Percentiles rank a stretch among this genome's conserved stretches.
phyloP scores from a whole-genome alignment of 2,329 filamentous ascomycete genomes.

The Exophiala sp. region DNA sequence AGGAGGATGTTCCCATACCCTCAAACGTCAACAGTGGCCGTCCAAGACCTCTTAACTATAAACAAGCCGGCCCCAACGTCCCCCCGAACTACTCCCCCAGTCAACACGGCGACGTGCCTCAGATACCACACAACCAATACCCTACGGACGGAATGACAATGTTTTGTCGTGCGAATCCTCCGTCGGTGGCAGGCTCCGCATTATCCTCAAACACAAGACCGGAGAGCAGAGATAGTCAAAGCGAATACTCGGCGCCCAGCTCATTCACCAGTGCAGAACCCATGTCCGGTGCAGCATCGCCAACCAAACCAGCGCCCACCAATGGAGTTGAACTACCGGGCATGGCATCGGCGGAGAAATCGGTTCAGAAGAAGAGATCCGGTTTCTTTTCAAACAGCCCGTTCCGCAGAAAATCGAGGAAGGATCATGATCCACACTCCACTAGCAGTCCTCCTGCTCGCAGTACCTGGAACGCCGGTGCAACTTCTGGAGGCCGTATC shows the following conservation, averaged over 20 bases:
- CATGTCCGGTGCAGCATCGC: constrained; percentile 65
- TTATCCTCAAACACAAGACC: constrained; percentile 63
- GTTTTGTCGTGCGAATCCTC: constrained; percentile 71
- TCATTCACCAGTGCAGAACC: constrained; percentile 84
- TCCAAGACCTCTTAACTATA: constrained; percentile 27
- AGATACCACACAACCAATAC: constrained; percentile 86
- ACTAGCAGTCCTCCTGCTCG: constrained; percentile 39
- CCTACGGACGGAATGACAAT: constrained; percentile 96
- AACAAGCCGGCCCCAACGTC: constrained; percentile 26
- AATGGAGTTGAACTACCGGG: constrained; percentile 39
- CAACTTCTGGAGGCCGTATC: constrained; percentile 24
- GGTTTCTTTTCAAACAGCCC: constrained; percentile 91
- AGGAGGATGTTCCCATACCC: constrained; percentile 21
- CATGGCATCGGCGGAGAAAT: constrained; percentile 54
- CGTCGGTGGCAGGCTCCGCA: constrained; percentile 63
- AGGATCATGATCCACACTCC: constrained; percentile 55
- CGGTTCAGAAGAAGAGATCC: constrained; percentile 64
- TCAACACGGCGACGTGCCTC: constrained; percentile 59
- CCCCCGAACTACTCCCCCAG: constrained; percentile 49
- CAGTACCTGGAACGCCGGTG: constrained; percentile 48
- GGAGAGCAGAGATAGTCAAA: constrained; percentile 79
- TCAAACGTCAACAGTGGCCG: constrained; percentile 26
- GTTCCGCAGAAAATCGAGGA: constrained; percentile 85
- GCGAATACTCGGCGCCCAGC: constrained; percentile 83
- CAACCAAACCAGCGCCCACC: constrained; percentile 53